Percentiles rank a stretch among this genome's conserved stretches.
These are phyloP conservation scores for Schizochytrium sp. DNA, from an alignment of 108 stramenopile species.

Conservation along the genomic window DNA sequence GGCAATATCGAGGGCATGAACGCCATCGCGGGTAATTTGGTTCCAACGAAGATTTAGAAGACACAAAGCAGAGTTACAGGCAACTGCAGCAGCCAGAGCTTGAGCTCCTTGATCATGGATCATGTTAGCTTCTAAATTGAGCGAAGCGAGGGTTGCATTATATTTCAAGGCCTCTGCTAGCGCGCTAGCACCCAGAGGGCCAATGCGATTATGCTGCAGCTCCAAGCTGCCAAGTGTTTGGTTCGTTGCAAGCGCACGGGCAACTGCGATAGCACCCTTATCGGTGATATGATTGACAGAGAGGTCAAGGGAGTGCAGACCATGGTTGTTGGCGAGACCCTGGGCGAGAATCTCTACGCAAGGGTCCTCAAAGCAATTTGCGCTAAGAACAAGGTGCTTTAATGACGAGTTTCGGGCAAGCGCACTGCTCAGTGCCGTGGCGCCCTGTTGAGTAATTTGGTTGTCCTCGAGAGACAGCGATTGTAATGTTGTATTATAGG, in stretches of 20 bases:
- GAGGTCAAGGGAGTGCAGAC: neutral
- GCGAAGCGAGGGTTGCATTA: neutral
- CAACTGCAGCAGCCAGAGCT: neutral
- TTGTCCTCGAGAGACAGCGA: conserved; percentile 67
- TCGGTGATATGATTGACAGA: conserved; percentile 63
- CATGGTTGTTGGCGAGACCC: neutral
- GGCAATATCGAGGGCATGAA: neutral
- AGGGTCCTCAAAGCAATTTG: conserved; percentile 66
- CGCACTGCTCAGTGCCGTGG: conserved; percentile 65
- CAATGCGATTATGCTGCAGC: neutral
- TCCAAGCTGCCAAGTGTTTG: conserved; percentile 33
- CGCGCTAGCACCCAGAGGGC: neutral
- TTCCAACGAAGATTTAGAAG: conserved; percentile 55
- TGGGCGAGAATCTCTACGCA: conserved; percentile 66
- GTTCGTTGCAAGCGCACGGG: conserved; percentile 44
- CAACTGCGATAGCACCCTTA: conserved; percentile 55
- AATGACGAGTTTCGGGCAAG: conserved; percentile 67
- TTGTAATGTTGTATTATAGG: conserved; percentile 64
- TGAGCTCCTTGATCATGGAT: neutral
- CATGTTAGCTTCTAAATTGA: conserved; percentile 17
- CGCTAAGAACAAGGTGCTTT: conserved; percentile 64
- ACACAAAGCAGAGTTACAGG: neutral
- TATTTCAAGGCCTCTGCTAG: neutral
- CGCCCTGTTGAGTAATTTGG: conserved; percentile 69
- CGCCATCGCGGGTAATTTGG: neutral